These are phyloP conservation scores for Diphasiastrum complanatum DNA, from an alignment of 83 land plant genomes.

Conservation along the genomic window DNA sequence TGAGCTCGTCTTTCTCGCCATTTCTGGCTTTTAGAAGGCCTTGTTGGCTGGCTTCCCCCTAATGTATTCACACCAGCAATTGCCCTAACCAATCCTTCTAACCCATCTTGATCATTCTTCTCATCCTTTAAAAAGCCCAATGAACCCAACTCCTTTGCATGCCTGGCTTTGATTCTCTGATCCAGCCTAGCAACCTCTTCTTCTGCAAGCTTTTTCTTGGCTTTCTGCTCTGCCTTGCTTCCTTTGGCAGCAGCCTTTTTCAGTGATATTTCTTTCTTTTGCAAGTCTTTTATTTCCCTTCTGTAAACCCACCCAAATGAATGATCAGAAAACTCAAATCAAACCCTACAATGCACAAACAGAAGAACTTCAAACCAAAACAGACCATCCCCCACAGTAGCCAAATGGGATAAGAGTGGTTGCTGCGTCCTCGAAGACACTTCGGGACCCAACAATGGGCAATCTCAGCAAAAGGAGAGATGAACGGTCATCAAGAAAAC, in stretches of 20 bases:
- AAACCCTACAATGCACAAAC: neutral
- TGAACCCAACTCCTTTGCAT: slow-evolving; percentile 67
- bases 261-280: slow-evolving; percentile 55
- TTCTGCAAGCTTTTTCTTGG: slow-evolving; percentile 84
- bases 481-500: no score
- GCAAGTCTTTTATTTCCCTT: slow-evolving; percentile 61
- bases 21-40: slow-evolving; percentile 56
- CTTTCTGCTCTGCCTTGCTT: slow-evolving; percentile 95
- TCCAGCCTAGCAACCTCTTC: slow-evolving; percentile 68
- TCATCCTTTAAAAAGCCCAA: slow-evolving; percentile 43
- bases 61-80: slow-evolving; percentile 67
- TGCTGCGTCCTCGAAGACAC: neutral
- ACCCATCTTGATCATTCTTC: slow-evolving; percentile 25
- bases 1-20: slow-evolving; percentile 74
- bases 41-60: slow-evolving; percentile 24
- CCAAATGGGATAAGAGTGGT: no score
- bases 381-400: neutral
- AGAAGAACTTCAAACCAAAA: neutral
- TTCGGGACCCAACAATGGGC: neutral
- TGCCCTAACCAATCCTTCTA: slow-evolving; percentile 66
- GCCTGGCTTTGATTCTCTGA: slow-evolving; percentile 52
- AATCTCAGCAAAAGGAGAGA: no score
- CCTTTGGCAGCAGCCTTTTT: slow-evolving; percentile 92
- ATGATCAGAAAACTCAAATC: neutral
- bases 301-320: slow-evolving; percentile 20